These are phyloP conservation scores for Scedosporium apiospermum DNA, from an alignment of 2,329 filamentous ascomycete species.

Conservation along the genomic window DNA sequence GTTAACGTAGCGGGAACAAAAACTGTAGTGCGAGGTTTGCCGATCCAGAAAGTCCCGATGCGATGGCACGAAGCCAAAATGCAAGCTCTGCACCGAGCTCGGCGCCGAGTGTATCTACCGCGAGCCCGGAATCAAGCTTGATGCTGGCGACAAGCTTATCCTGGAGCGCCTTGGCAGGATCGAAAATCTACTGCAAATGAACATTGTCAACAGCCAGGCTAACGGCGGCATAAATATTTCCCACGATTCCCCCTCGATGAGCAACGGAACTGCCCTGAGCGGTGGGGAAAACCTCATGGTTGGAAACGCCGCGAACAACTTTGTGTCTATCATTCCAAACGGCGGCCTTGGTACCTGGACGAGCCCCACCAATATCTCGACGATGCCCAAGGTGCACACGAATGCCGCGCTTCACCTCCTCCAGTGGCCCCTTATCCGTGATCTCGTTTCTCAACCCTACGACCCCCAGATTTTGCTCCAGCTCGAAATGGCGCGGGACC, in stretches of 20 bases:
- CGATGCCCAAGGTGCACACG: conserved; percentile 78
- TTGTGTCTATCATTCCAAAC: conserved; percentile 47
- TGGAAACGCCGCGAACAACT: conserved; percentile 30
- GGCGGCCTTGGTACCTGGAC: conserved; percentile 66
- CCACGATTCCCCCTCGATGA: conserved; percentile 50
- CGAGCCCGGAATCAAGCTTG: conserved; percentile 78
- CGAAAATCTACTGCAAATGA: conserved; percentile 68
- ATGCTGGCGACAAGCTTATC: conserved; percentile 79
- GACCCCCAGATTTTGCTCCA: conserved; percentile 75
- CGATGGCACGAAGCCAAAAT: conserved; percentile 72
- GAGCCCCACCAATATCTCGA: conserved; percentile 61
- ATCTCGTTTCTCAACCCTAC: conserved; percentile 67
- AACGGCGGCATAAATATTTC: conserved; percentile 3
- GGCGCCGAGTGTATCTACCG: conserved; percentile 78
- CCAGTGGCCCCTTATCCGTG: conserved; percentile 72
- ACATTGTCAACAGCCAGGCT: conserved; percentile 39
- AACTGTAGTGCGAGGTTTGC: conserved; percentile 64
- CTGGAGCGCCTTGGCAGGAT: conserved; percentile 69
- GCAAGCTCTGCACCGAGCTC: conserved; percentile 72
- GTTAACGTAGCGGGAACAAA: background rate
- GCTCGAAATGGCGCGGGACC: conserved; percentile 69
- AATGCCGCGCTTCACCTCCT: conserved; percentile 70
- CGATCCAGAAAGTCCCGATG: conserved; percentile 72
- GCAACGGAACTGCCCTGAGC: conserved; percentile 52
- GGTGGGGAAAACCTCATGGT: conserved; percentile 44